A percentile compares a stretch with the other conserved stretches of the same genome.
These are phyloP conservation scores for Ambispora gerdemannii DNA, from an alignment of 192 early-diverging fungal species.

Conservation along the genomic window DNA sequence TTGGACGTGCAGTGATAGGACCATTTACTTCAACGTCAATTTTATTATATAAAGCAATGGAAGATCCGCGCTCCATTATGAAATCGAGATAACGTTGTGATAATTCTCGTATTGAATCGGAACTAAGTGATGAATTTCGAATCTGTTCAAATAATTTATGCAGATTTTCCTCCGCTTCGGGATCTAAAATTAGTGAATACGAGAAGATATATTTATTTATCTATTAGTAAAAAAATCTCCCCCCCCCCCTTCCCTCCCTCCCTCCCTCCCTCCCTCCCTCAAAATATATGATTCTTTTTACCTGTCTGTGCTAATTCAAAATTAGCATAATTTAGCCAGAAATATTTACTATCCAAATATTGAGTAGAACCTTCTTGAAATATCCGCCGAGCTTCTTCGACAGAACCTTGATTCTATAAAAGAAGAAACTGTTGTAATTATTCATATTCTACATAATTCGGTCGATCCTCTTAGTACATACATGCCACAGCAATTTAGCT, in stretches of 20 bases:
- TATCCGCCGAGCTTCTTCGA: slow-evolving; percentile 44
- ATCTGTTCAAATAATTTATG: slow-evolving; percentile 50
- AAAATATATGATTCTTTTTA: slow-evolving; percentile 31
- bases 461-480: slow-evolving; percentile 30
- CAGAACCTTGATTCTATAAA: slow-evolving; percentile 28
- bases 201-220: neutral
- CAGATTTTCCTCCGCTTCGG: slow-evolving; percentile 41
- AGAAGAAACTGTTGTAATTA: neutral
- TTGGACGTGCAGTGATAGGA: slow-evolving; percentile 26
- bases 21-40: slow-evolving; percentile 45
- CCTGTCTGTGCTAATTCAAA: slow-evolving; percentile 63
- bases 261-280: neutral
- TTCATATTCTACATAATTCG: neutral
- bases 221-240: slow-evolving; percentile 8
- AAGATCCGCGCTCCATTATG: slow-evolving; percentile 50
- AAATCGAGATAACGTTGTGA: slow-evolving; percentile 55
- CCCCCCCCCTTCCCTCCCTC: neutral
- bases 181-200: slow-evolving; percentile 26
- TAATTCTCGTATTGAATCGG: slow-evolving; percentile 56
- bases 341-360: slow-evolving; percentile 51
- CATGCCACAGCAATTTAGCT: slow-evolving; percentile 49
- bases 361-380: slow-evolving; percentile 46
- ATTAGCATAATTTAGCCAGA: slow-evolving; percentile 53
- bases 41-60: slow-evolving; percentile 44
- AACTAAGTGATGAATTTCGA: slow-evolving; percentile 40